Base-by-base conservation (phyloP, 192 early-diverging fungal species). In the Backusella australiensis region DNA sequence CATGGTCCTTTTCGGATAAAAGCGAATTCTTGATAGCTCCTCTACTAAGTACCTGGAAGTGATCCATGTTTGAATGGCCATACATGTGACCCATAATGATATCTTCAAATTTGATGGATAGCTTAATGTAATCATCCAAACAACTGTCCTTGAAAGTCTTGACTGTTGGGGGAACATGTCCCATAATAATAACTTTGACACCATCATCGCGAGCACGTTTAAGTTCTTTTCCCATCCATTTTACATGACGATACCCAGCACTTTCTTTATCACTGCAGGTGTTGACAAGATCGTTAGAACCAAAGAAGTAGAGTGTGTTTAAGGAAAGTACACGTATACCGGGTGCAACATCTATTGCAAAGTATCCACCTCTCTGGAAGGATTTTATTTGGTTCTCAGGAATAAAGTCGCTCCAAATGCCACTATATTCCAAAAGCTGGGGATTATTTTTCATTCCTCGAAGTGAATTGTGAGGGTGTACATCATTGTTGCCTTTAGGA, bases 61-160 rank as follows among this genome's bases (percentile, higher is more conserved):
- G 85, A 72, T 94, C 92, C 75, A 91, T 88, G 72, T 94, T 94
- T 77, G 87, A 86, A 75, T 94, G 93, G 6, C 93, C 93, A 72
- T 86, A 94, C 63, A 91, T 76, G 82, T 94, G 92, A 19, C 91
- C 91, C 8, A 83, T 71, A 65, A 91, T 88, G 7, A 89, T 77
- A 53, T 89, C 88, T 38, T 81, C 74, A 73, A 78, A 88, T 49
- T 77, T 75, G 34, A 81, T 56, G 29, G 87, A 74, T 36, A 88
- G 75, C 52, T 63, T 72, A 3, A 78, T 80, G 69, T 90, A 90
- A 12, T 71, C 73, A 19, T 69, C 75, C 69, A 79, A 81, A 19
- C 89, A 90, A 6, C 78, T 75, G 29, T 34, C 44, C 3, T 77
- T 80, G 73, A 86, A 90, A 4, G 83, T 78, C 23, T 84, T 85